Percentiles rank a stretch among this genome's conserved stretches.
These are phyloP conservation scores for Xanthoconium separans DNA, from an alignment of 1,284 basidiomycete genomes.

Conservation along the genomic window DNA sequence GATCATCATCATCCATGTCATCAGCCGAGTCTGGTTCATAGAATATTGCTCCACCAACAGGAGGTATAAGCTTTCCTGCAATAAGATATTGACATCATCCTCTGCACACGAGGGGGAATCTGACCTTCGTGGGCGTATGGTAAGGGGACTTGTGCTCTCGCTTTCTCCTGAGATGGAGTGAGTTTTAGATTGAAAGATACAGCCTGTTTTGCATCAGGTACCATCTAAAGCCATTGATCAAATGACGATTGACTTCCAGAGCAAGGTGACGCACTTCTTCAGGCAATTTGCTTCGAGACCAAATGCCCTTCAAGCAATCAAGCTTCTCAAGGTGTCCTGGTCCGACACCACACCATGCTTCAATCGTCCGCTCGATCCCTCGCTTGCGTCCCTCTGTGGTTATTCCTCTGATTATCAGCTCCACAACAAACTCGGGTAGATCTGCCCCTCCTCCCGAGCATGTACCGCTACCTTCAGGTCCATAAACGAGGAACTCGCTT, in stretches of 20 bases:
- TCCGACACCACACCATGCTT: slow-evolving; percentile 54
- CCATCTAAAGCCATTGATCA: slow-evolving; percentile 30
- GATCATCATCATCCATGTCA: slow-evolving; percentile 87
- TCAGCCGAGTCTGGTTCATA: slow-evolving; percentile 89
- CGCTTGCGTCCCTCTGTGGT: slow-evolving; percentile 42
- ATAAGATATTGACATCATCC: slow-evolving; percentile 1
- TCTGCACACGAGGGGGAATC: slow-evolving; percentile 7
- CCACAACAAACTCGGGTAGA: slow-evolving; percentile 54
- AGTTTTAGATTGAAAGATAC: slow-evolving; percentile 84
- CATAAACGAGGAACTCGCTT: slow-evolving; percentile 60
- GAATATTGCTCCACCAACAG: slow-evolving; percentile 42
- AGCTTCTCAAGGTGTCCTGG: slow-evolving; percentile 50
- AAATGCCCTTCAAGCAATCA: slow-evolving; percentile 48
- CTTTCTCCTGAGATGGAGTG: slow-evolving; percentile 80
- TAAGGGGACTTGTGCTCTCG: slow-evolving; percentile 76
- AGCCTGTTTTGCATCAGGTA: slow-evolving; percentile 59
- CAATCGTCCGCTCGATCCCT: slow-evolving; percentile 58
- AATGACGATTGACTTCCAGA: neutral
- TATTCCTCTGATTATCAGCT: slow-evolving; percentile 53
- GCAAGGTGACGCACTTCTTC: slow-evolving; percentile 41
- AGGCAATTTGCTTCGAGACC: slow-evolving; percentile 36
- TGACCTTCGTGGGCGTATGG: slow-evolving; percentile 85
- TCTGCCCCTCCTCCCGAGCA: slow-evolving; percentile 31
- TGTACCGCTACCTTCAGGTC: slow-evolving; percentile 50
- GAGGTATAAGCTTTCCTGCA: slow-evolving; percentile 28